Evolutionary conservation across 2,329 filamentous ascomycete genomes (phyloP).

Genomic region (Ceratocystis destructans): DNA sequence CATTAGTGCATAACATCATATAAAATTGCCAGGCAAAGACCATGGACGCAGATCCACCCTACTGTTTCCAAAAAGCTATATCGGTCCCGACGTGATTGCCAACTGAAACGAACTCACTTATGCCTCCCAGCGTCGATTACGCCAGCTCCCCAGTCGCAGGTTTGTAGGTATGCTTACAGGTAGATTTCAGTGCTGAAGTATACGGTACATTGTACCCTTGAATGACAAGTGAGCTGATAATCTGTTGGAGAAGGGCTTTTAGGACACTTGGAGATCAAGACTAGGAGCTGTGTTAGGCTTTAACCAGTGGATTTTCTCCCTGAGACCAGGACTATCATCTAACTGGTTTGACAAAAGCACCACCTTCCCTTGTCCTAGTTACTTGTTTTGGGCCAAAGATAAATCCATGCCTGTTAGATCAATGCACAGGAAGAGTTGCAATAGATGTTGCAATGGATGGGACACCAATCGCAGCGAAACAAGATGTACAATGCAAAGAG

Average conservation of each 20-base stretch:
- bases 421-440: conserved; percentile 1
- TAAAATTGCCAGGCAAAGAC: no score
- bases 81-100: background rate
- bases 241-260: background rate
- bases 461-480: background rate
- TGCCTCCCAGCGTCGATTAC: background rate
- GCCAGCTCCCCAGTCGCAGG: background rate
- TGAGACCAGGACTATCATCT: background rate
- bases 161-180: background rate
- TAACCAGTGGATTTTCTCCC: background rate
- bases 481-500: background rate
- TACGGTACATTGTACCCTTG: background rate
- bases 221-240: background rate
- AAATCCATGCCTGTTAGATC: background rate
- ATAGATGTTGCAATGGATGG: background rate
- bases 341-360: background rate
- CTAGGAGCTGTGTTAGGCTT: background rate
- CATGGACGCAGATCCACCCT: no score
- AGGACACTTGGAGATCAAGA: background rate
- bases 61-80: background rate
- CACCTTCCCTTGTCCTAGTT: background rate
- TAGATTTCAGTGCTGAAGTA: background rate
- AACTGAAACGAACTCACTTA: background rate
- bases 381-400: background rate
- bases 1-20: no score